Conservation (phyloP, 2,329 filamentous ascomycete species). For the Verticillium dahliae region DNA sequence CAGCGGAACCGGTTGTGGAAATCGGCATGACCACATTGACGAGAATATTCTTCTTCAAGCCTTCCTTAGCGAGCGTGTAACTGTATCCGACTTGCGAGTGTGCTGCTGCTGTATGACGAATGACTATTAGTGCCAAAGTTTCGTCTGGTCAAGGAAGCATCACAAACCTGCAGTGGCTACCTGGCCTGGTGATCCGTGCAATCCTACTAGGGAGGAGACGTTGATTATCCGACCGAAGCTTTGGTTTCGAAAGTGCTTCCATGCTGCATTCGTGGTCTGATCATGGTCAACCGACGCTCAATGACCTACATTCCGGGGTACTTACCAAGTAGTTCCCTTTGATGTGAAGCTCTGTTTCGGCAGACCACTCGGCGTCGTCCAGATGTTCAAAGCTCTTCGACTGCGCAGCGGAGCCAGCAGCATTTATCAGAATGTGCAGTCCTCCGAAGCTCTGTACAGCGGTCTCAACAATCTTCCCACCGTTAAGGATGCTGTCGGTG, state of each 20-base stretch:
- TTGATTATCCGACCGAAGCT: constrained; percentile 97
- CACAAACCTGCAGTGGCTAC: constrained; percentile 77
- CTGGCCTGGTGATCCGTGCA: constrained; percentile 95
- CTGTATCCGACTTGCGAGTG: constrained; percentile 94
- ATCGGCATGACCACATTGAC: constrained; percentile 94
- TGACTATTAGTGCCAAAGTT: not conserved
- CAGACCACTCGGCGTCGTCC: constrained; percentile 93
- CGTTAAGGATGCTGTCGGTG: constrained; percentile 91
- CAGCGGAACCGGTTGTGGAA: constrained; percentile 81
- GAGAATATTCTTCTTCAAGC: constrained; percentile 94
- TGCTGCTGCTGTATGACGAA: constrained; percentile 63
- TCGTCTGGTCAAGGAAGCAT: not conserved
- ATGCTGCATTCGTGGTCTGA: constrained; percentile 90
- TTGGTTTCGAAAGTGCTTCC: constrained; percentile 97
- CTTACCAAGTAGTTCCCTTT: constrained; percentile 59
- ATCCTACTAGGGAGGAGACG: constrained; percentile 89
- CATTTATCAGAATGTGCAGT: constrained; percentile 94
- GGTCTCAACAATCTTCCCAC: constrained; percentile 89
- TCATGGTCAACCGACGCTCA: constrained; percentile 24
- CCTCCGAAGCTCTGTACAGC: constrained; percentile 77
- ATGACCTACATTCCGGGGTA: no score
- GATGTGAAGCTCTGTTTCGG: constrained; percentile 89
- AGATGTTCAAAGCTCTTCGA: constrained; percentile 99
- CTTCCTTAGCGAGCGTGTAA: constrained; percentile 96
- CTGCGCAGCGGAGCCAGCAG: constrained; percentile 83